Evolutionary conservation across 1,139 yeast genomes (phyloP).

Genomic region (Taphrina flavorubra): DNA sequence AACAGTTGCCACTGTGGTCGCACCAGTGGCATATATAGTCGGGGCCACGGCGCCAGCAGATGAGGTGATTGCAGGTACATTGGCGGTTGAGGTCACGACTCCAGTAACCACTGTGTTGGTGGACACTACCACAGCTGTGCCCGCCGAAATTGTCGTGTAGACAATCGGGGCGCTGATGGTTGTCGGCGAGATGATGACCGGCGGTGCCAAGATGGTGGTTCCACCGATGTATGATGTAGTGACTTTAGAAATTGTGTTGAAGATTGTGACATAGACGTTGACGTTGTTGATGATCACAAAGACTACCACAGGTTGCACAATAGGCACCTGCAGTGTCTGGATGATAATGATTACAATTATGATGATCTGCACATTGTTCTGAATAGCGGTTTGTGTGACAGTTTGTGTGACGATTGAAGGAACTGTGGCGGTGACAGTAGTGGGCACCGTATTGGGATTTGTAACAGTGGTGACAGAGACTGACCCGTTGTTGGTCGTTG

Average conservation of each 20-base stretch:
- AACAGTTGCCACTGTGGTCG: constrained; percentile 1
- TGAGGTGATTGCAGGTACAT: constrained; percentile 12
- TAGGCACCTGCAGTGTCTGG: constrained; percentile 1
- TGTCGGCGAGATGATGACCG: constrained; percentile 9
- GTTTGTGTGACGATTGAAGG: constrained; percentile 13
- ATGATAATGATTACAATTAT: constrained; percentile 11
- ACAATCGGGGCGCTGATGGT: constrained; percentile 19
- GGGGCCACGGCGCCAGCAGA: constrained; percentile 15
- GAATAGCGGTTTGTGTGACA: constrained; percentile 14
- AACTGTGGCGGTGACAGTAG: constrained; percentile 2
- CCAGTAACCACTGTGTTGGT: constrained; percentile 14
- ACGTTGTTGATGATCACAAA: constrained; percentile 10
- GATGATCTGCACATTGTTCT: constrained; percentile 3
- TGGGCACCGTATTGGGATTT: background rate
- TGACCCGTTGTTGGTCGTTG: background rate
- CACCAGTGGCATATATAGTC: constrained; percentile 3
- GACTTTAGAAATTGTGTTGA: background rate
- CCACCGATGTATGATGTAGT: constrained; percentile 15
- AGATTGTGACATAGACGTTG: constrained; percentile 15
- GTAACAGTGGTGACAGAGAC: background rate
- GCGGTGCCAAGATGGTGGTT: constrained; percentile 12
- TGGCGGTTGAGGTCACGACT: constrained; percentile 6
- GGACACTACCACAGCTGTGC: background rate
- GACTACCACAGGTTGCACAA: constrained; percentile 2
- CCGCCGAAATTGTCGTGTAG: background rate